These are phyloP conservation scores for Suillus lakei DNA, from an alignment of 768 basidiomycete genomes.

Conservation along the genomic window DNA sequence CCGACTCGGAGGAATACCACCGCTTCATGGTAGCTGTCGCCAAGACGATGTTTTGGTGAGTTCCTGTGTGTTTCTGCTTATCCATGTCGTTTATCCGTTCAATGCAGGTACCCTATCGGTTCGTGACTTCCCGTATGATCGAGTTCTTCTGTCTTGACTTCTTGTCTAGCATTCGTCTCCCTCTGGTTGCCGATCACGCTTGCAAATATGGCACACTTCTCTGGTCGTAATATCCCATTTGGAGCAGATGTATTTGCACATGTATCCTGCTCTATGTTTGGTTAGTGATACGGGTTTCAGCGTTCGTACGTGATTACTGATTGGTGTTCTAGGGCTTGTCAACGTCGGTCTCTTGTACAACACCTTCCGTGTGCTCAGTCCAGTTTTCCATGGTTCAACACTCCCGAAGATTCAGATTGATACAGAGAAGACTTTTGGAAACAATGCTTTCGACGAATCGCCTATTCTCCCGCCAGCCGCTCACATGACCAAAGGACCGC, in stretches of 20 bases:
- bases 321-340: constrained; percentile 51
- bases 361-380: constrained; percentile 65
- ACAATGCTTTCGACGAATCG: constrained; percentile 27
- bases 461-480: constrained; percentile 15
- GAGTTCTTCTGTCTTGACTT: constrained; percentile 5
- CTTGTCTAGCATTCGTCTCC: constrained; percentile 56
- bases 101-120: constrained; percentile 64
- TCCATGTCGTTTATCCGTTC: constrained; percentile 11
- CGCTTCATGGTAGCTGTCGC: constrained; percentile 66
- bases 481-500: constrained; percentile 8
- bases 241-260: constrained; percentile 53
- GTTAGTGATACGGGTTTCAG: constrained; percentile 38
- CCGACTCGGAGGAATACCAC: constrained; percentile 53
- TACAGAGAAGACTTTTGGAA: constrained; percentile 26
- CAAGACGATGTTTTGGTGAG: constrained; percentile 73
- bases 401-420: constrained; percentile 13
- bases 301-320: constrained; percentile 2
- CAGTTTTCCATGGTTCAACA: constrained; percentile 46
- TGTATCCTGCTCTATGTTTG: constrained; percentile 56
- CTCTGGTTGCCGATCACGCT: constrained; percentile 65
- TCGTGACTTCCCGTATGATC: constrained; percentile 22
- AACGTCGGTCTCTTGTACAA: constrained; percentile 73
- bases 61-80: constrained; percentile 11
- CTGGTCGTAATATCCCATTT: constrained; percentile 53
- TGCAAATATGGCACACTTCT: constrained; percentile 50